Evolutionary conservation across 495 filamentous ascomycete species (phyloP).

Genomic region (Lasiosphaeria hispida): DNA sequence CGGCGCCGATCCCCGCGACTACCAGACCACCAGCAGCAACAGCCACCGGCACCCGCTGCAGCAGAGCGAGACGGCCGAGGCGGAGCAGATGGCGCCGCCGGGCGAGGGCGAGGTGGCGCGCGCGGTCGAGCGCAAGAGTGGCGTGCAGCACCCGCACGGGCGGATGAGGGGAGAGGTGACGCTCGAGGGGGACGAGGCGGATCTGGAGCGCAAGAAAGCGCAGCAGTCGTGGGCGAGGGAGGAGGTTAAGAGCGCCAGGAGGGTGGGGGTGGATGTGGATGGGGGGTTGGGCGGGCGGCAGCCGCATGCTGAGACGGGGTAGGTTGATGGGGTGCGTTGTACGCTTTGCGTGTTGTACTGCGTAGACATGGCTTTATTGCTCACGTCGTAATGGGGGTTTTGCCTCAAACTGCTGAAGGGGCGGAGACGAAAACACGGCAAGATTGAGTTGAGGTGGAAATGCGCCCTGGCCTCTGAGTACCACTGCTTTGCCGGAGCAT

Average conservation of each 20-base stretch:
- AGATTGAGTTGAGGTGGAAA: no score
- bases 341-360: no score
- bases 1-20: slow-evolving; percentile 25
- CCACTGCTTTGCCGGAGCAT: no score
- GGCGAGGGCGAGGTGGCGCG: slow-evolving; percentile 55
- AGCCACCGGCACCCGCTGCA: not conserved
- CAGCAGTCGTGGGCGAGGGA: slow-evolving; percentile 31
- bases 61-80: slow-evolving; percentile 40
- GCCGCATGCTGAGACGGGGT: not conserved
- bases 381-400: no score
- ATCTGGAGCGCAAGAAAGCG: slow-evolving; percentile 28
- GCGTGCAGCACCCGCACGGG: slow-evolving; percentile 16
- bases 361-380: not conserved
- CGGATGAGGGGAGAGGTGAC: slow-evolving; percentile 23
- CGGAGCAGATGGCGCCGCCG: slow-evolving; percentile 55
- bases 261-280: slow-evolving; percentile 27
- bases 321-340: not conserved
- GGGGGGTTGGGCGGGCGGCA: slow-evolving; percentile 6
- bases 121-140: slow-evolving; percentile 40
- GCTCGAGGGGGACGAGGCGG: not conserved
- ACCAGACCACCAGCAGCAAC: not conserved
- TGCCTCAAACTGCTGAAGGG: no score
- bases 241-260: slow-evolving; percentile 33
- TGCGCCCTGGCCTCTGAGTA: no score
- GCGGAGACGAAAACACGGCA: no score